Conservation (phyloP, 371 early-diverging fungal genomes). For the Aphelidium insulamus region DNA sequence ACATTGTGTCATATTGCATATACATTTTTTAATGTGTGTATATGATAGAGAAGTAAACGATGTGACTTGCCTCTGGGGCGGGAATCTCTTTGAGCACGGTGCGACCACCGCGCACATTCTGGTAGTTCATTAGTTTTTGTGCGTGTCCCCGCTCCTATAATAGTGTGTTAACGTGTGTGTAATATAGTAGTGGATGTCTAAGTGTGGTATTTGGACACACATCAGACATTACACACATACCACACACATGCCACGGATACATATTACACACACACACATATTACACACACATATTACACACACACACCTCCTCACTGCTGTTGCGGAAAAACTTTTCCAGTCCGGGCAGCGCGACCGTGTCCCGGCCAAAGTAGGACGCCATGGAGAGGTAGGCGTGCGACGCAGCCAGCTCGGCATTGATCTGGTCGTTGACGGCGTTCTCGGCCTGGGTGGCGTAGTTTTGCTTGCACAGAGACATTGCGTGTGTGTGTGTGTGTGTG, state of each 20-base stretch:
- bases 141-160: constrained; percentile 28
- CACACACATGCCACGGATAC: too few relatives aligned
- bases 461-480: constrained; percentile 42
- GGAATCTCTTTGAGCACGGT: constrained; percentile 20
- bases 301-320: constrained; percentile 19
- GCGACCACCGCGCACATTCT: constrained; percentile 30
- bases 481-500: too few relatives aligned
- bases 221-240: too few relatives aligned
- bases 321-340: constrained; percentile 32
- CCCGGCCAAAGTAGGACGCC: constrained; percentile 27
- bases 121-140: constrained; percentile 30
- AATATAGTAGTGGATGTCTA: too few relatives aligned
- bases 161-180: too few relatives aligned
- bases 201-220: too few relatives aligned
- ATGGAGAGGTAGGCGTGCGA: constrained; percentile 31
- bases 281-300: too few relatives aligned
- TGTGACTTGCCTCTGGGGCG: constrained; percentile 14
- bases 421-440: constrained; percentile 38
- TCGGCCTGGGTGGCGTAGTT: constrained; percentile 34
- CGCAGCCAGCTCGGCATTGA: constrained; percentile 30
- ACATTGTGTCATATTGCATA: too few relatives aligned
- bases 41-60: constrained; percentile 4
- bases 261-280: too few relatives aligned
- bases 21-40: too few relatives aligned
- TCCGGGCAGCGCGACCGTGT: constrained; percentile 29